A percentile compares a stretch with the other conserved stretches of the same genome.
Evolutionary conservation across 768 basidiomycete genomes (phyloP).

Genomic region (Kwoniella newhampshirensis): DNA sequence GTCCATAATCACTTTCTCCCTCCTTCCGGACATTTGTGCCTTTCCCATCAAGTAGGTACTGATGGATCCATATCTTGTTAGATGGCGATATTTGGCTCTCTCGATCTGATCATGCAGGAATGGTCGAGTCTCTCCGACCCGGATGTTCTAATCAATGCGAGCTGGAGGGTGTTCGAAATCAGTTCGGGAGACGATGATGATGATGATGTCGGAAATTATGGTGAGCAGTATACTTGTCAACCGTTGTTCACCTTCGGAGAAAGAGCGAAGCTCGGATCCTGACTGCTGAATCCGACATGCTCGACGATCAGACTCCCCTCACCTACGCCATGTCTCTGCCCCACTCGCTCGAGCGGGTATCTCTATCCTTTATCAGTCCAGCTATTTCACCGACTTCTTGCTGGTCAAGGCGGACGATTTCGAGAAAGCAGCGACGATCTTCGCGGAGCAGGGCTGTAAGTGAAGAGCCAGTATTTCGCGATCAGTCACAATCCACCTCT

Average conservation of each 20-base stretch:
- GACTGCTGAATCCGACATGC: neutral
- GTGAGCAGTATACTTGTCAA: too few relatives aligned
- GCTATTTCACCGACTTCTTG: slow-evolving; percentile 36
- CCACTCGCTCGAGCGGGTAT: slow-evolving; percentile 45
- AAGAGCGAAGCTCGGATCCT: neutral
- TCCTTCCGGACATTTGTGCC: neutral
- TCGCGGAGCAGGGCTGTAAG: slow-evolving; percentile 42
- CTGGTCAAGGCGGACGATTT: slow-evolving; percentile 41
- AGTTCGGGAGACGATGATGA: slow-evolving; percentile 34
- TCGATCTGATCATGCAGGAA: slow-evolving; percentile 29
- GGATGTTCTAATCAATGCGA: slow-evolving; percentile 28
- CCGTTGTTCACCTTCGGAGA: too few relatives aligned
- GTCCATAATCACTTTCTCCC: slow-evolving; percentile 11
- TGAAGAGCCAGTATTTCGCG: too few relatives aligned
- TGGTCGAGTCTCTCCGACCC: slow-evolving; percentile 25
- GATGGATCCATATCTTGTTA: slow-evolving; percentile 2
- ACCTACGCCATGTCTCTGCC: slow-evolving; percentile 40
- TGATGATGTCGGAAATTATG: slow-evolving; percentile 35
- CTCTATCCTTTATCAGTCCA: slow-evolving; percentile 32
- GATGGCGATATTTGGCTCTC: slow-evolving; percentile 43
- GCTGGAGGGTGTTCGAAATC: slow-evolving; percentile 46
- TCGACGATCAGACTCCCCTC: slow-evolving; percentile 44
- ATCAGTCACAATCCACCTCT: too few relatives aligned
- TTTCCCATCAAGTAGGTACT: neutral
- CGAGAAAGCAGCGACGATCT: slow-evolving; percentile 31